Evolutionary conservation across 1,284 basidiomycete genomes (phyloP).

Genomic region (Vanrija humicola): DNA sequence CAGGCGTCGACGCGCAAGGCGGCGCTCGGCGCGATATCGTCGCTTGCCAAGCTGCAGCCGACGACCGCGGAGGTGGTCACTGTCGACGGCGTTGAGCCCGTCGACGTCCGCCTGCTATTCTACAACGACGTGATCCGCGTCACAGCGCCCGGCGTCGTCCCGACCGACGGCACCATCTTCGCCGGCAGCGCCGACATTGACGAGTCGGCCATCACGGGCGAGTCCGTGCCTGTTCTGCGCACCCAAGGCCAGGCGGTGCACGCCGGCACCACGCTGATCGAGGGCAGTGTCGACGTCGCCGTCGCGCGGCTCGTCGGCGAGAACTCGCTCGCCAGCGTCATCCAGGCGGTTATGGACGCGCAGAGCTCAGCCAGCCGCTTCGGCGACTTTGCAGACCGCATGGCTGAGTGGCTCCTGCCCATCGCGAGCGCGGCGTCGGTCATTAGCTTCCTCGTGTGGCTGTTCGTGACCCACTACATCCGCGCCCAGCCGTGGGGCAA

Average conservation of each 20-base stretch:
- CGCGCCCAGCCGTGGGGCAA: conserved; percentile 30
- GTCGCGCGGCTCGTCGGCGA: conserved; percentile 50
- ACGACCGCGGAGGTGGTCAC: conserved; percentile 43
- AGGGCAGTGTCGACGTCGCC: conserved; percentile 47
- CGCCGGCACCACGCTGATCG: conserved; percentile 51
- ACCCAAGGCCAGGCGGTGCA: conserved; percentile 43
- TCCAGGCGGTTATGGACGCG: conserved; percentile 42
- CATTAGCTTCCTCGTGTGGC: conserved; percentile 49
- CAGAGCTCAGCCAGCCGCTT: conserved; percentile 15
- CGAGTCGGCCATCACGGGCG: conserved; percentile 54
- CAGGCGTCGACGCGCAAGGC: conserved; percentile 51
- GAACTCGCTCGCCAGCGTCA: conserved; percentile 53
- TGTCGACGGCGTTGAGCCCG: conserved; percentile 12
- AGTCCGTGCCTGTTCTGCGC: conserved; percentile 51
- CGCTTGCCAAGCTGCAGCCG: conserved; percentile 43
- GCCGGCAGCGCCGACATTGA: conserved; percentile 50
- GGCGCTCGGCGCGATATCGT: conserved; percentile 43
- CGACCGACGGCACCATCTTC: conserved; percentile 52
- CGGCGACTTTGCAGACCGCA: conserved; percentile 20
- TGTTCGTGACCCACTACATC: conserved; percentile 43
- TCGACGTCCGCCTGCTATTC: conserved; percentile 44
- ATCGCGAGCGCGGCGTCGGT: conserved; percentile 11
- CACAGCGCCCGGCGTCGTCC: conserved; percentile 45
- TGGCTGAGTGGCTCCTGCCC: conserved; percentile 19
- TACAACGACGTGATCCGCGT: conserved; percentile 50